These are phyloP conservation scores for Penicillium palitans DNA, from an alignment of 2,329 filamentous ascomycete species.

Conservation along the genomic window DNA sequence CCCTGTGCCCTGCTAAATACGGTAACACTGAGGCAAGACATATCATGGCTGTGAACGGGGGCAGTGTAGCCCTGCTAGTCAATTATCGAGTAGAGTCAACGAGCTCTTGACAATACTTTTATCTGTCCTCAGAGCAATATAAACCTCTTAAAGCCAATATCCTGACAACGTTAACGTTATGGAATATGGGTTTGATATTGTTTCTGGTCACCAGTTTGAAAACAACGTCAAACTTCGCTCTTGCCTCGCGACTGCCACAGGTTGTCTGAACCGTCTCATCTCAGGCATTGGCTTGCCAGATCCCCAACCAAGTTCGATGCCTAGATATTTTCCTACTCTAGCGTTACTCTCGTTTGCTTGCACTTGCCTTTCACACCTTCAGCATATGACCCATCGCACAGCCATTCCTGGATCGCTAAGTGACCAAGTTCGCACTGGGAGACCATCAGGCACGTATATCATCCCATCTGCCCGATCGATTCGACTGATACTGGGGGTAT, in stretches of 20 bases:
- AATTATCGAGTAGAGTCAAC: neutral
- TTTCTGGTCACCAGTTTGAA: neutral
- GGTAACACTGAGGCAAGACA: neutral
- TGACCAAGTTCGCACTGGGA: neutral
- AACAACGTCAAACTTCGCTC: neutral
- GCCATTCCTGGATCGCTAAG: neutral
- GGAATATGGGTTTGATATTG: neutral
- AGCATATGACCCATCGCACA: neutral
- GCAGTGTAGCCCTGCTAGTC: neutral
- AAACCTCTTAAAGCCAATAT: neutral
- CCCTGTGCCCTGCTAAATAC: neutral
- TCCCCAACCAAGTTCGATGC: neutral
- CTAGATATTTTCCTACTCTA: neutral
- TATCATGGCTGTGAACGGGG: neutral
- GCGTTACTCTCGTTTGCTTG: neutral
- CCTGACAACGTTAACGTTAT: neutral
- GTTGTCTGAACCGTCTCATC: neutral
- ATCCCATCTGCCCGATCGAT: neutral
- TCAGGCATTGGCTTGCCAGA: neutral
- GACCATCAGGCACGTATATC: neutral
- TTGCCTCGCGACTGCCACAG: neutral
- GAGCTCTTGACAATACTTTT: neutral
- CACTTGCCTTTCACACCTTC: neutral
- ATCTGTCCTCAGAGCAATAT: neutral
- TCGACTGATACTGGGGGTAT: neutral